A percentile compares a stretch with the other conserved stretches of the same genome.
phyloP scores from a whole-genome alignment of 169 alveolate species.

The Eimeria acervulina region DNA sequence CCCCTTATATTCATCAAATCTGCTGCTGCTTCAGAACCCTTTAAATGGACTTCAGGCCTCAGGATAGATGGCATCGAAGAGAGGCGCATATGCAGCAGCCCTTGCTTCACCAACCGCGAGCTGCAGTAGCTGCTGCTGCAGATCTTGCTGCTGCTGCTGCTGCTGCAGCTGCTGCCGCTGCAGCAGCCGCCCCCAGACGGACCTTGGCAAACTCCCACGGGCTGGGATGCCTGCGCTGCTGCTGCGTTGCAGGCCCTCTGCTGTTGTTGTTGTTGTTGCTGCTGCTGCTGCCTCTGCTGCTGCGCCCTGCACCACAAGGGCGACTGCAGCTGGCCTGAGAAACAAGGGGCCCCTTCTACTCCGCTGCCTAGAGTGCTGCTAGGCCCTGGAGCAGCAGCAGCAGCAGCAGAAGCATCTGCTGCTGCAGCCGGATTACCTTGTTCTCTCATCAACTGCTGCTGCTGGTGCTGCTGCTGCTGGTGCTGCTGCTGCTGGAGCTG shows the following conservation, averaged over 20 bases:
- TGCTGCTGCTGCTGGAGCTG: background rate
- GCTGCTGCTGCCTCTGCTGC: conserved; percentile 58
- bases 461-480: conserved; percentile 51
- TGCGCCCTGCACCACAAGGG: conserved; percentile 33
- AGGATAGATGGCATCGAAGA: conserved; percentile 26
- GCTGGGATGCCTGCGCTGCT: conserved; percentile 10
- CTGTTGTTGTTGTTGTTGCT: conserved; percentile 45
- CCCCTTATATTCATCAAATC: background rate
- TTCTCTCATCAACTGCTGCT: conserved; percentile 30
- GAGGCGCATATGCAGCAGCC: conserved; percentile 26
- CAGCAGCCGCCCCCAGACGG: conserved; percentile 9
- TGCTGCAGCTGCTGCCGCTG: background rate
- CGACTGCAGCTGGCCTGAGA: background rate
- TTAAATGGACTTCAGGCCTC: background rate
- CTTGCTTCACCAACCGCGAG: background rate
- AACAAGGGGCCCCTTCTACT: background rate
- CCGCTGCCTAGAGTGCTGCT: background rate
- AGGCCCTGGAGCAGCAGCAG: conserved; percentile 4
- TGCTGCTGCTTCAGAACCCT: background rate
- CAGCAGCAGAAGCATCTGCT: background rate
- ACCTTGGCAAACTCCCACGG: background rate
- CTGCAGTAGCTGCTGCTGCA: conserved; percentile 1
- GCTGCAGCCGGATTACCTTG: background rate
- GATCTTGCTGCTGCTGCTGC: background rate
- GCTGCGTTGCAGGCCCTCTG: background rate